These are phyloP conservation scores for Colletotrichum tabaci DNA, from an alignment of 2,329 filamentous ascomycete genomes.

Conservation along the genomic window DNA sequence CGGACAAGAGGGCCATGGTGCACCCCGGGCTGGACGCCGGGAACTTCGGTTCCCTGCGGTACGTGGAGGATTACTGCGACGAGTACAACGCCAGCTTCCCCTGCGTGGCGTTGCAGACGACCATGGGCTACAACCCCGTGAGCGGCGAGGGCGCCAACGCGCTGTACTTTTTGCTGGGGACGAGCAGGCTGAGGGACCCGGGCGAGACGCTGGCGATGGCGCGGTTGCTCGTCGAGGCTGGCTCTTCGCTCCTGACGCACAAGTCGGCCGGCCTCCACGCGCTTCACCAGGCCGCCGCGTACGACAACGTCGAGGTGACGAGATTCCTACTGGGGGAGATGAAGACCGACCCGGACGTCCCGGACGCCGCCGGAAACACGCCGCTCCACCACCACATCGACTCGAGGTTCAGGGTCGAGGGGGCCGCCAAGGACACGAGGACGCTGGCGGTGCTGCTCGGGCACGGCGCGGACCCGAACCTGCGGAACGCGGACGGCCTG, in stretches of 20 bases:
- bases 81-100: conserved; percentile 39
- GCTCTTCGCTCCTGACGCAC: conserved; percentile 31
- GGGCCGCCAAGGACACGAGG: background rate
- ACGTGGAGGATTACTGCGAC: conserved; percentile 35
- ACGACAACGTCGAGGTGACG: conserved; percentile 19
- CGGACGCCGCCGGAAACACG: conserved; percentile 28
- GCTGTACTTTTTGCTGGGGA: conserved; percentile 36
- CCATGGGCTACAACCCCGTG: conserved; percentile 16
- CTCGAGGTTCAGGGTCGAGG: conserved; percentile 17
- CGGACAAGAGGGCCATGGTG: conserved; percentile 29
- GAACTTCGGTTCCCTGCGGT: conserved; percentile 28
- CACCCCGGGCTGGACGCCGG: conserved; percentile 30
- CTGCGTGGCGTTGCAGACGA: conserved; percentile 30
- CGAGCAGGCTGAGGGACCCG: conserved; percentile 5
- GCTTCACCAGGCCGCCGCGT: conserved; percentile 31
- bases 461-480: conserved; percentile 51
- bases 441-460: conserved; percentile 46
- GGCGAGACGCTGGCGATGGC: conserved; percentile 10
- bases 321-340: background rate
- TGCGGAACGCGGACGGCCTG: conserved; percentile 18
- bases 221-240: conserved; percentile 8
- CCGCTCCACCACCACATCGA: conserved; percentile 36
- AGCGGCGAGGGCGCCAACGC: conserved; percentile 27
- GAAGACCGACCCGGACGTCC: conserved; percentile 8
- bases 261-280: conserved; percentile 23